These are phyloP conservation scores for Acanthochlamys bracteata DNA, from an alignment of 106 monocot genomes.

Conservation along the genomic window DNA sequence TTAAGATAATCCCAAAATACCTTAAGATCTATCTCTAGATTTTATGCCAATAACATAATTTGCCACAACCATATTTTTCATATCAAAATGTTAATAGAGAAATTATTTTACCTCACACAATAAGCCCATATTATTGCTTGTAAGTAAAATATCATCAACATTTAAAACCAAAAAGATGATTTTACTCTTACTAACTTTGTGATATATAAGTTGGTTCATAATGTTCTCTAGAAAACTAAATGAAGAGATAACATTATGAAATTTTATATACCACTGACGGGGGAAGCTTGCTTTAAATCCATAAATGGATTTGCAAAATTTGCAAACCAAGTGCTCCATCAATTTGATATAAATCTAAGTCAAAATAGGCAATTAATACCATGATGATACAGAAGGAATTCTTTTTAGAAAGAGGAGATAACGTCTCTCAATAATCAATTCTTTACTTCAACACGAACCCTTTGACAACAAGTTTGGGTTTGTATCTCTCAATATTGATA, in stretches of 20 bases:
- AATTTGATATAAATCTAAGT: slow-evolving; percentile 5
- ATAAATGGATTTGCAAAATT: slow-evolving; percentile 1
- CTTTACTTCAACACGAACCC: neutral
- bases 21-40: neutral
- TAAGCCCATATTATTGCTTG: neutral
- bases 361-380: slow-evolving; percentile 6
- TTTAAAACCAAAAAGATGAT: slow-evolving; percentile 4
- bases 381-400: slow-evolving; percentile 1
- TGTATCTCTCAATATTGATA: slow-evolving; percentile 1
- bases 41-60: neutral
- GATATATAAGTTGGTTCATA: neutral
- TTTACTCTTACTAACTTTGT: slow-evolving; percentile 1
- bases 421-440: neutral
- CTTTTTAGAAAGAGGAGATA: neutral
- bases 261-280: slow-evolving; percentile 1
- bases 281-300: neutral
- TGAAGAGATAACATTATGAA: neutral
- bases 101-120: neutral
- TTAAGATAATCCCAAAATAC: neutral
- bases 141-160: slow-evolving; percentile 5
- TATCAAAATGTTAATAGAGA: neutral
- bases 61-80: neutral
- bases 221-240: slow-evolving; percentile 4
- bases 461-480: neutral
- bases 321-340: slow-evolving; percentile 1